Conservation (phyloP, 441 rosid species). For the Pelargonium cotyledonis region DNA sequence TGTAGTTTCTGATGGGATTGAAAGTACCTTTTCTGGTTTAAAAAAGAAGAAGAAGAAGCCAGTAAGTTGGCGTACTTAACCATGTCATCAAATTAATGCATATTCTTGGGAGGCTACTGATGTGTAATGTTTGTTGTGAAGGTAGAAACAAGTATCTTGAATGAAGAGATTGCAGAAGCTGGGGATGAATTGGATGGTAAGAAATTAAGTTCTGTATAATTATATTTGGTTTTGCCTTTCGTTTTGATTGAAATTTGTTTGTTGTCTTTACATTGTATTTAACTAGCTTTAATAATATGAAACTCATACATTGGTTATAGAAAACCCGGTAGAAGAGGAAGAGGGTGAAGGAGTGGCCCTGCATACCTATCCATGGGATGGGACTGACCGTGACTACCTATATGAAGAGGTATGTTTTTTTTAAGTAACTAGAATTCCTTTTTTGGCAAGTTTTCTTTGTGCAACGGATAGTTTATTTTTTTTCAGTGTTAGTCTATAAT, state of each 20-base stretch:
- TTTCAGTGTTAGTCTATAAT: background rate
- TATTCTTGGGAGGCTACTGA: background rate
- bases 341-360: constrained; percentile 36
- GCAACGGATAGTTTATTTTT: background rate
- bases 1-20: constrained; percentile 73
- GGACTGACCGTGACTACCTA: constrained; percentile 63
- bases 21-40: constrained; percentile 63
- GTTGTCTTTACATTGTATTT: background rate
- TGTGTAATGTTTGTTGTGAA: constrained; percentile 21
- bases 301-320: constrained; percentile 21
- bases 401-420: constrained; percentile 59
- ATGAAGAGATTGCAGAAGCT: constrained; percentile 45
- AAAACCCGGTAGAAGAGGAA: constrained; percentile 45
- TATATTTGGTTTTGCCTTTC: background rate
- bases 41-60: constrained; percentile 97
- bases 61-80: constrained; percentile 35
- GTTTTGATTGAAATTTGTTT: background rate
- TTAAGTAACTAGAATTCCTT: constrained; percentile 4
- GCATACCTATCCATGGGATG: constrained; percentile 69
- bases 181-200: constrained; percentile 63
- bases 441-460: background rate
- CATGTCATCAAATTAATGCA: background rate
- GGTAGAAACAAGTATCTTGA: constrained; percentile 56
- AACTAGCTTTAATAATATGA: background rate
- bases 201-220: background rate